phyloP scores from a whole-genome alignment of 371 early-diverging fungal species.

The Rhizomucor miehei region DNA sequence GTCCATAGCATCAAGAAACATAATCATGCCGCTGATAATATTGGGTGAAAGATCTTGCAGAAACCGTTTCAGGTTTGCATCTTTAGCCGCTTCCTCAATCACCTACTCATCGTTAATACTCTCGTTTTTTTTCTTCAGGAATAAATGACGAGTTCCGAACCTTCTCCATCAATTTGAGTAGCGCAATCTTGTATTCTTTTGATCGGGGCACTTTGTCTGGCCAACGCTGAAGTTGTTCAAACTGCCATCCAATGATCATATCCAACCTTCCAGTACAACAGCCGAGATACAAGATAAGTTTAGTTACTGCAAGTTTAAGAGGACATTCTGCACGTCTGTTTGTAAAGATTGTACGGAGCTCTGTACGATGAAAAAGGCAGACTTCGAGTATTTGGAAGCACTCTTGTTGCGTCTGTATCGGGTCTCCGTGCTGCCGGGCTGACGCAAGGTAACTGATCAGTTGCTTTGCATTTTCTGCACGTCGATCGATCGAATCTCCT shows the following conservation, averaged over 20 bases:
- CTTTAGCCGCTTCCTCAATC: slow-evolving; percentile 6
- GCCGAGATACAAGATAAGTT: slow-evolving; percentile 13
- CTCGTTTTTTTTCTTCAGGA: not conserved
- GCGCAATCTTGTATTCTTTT: slow-evolving; percentile 15
- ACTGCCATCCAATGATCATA: slow-evolving; percentile 22
- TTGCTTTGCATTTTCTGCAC: slow-evolving; percentile 22
- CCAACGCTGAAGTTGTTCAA: slow-evolving; percentile 14
- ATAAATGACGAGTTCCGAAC: slow-evolving; percentile 1
- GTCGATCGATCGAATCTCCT: slow-evolving; percentile 25
- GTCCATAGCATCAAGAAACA: slow-evolving; percentile 41
- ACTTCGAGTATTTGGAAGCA: slow-evolving; percentile 32
- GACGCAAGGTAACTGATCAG: slow-evolving; percentile 28
- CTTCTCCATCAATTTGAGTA: slow-evolving; percentile 14
- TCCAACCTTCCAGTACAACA: slow-evolving; percentile 35
- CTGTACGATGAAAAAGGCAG: slow-evolving; percentile 20
- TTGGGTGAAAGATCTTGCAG: slow-evolving; percentile 11
- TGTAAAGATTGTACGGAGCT: slow-evolving; percentile 22
- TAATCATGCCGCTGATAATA: slow-evolving; percentile 19
- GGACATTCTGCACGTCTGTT: not conserved
- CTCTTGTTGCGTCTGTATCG: slow-evolving; percentile 31
- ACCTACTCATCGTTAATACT: not conserved
- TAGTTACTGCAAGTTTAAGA: slow-evolving; percentile 10
- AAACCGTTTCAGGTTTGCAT: slow-evolving; percentile 10
- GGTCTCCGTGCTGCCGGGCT: slow-evolving; percentile 19
- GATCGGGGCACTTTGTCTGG: not conserved